Base-by-base conservation (phyloP, 805 yeast genomes). In the Scheffersomyces spartinae region DNA sequence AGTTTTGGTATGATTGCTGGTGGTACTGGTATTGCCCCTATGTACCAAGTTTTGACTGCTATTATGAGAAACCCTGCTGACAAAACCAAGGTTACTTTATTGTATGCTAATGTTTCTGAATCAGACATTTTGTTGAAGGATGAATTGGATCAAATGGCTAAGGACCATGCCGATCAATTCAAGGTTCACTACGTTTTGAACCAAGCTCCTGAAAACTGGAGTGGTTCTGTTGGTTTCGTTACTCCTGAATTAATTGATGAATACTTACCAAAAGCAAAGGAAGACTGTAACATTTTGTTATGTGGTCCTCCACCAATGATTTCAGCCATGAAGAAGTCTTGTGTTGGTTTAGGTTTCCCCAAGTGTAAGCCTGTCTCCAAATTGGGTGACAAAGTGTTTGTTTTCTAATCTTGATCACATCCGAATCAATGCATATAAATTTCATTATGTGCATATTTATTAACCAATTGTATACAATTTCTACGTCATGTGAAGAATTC, bases 221-320 rank as follows among this genome's bases (percentile, higher is more conserved):
- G 47, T 13, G 91, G 93, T 27, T 73, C 74, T 28, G 61, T 62
- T 24, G 97, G 97, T 15, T 85, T 74, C 42, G 74, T 85, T 29
- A 80, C 93, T 21, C 68, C 72, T 25, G 94, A 81, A 23, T 60
- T 82, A 38, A 60, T 86, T 53, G 64, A 67, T 40, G 57, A 62
- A 26, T 61, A 68, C 43, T 63, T 80, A 41, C 86, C 93, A 23
- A 60, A 63, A 28, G 61, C 83, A 15, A 44, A 72, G 20, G 61
- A 55, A 20, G 74, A 73, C 38, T 59, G 71, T 32, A 80, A 79
- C 61, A 62, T 88, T 39, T 70, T 88, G 45, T 55, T 86, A 29
- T 86, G 96, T 58, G 97, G 95, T 23, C 96, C 96, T 24, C 93
- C 94, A 33, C 85, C 88, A 34, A 81, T 86, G 95, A 74, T 78